Base-by-base conservation (phyloP, 179 eudicot genomes). In the Nepenthes alata region DNA sequence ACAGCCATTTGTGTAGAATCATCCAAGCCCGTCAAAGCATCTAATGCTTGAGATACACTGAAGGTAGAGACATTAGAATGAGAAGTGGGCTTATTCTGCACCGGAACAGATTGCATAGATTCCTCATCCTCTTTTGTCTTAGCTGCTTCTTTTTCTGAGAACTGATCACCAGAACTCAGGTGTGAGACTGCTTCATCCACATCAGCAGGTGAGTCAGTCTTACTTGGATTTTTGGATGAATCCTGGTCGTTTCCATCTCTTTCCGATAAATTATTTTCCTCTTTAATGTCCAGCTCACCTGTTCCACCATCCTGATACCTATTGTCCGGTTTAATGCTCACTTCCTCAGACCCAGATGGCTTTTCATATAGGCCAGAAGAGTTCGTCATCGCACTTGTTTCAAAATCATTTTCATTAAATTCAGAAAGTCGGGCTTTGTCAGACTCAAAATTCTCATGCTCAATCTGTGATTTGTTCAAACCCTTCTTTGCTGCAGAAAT, bases 1-100 rank as follows among this genome's bases (percentile, higher is more conserved):
- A 94, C 97, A 70, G 99, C 99, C 74, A 79, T 68, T 71, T 94
- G 99, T 36, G 97, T 94, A 37, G 99, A 90, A 77, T 94, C 97
- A 73, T 94, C 99, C 66, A 94, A 67, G 14, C 91, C 96, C 16
- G 91, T 70, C 50, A 94, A 77, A 66, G 94, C 86, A 68, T 85
- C 91, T 0, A 94, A 80, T 75, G 96, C 97, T 73, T 85, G 83
- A 68, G 96, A 67, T 65, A 85, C 89, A 67, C 53, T 70, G 72
- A 94, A 89, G 55, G 60, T 54, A 52, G 88, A 71, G 50, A 77
- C 71, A 34, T 68, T 71, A 63, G 70, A 16, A 64, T 16, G 71
- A 64, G 72, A 57, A 65, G 63, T 57, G 8, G 70, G 58, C 35
- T 37, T 67, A 70, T 60, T 75, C 73, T 81, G 82, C 55, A 65